These are phyloP conservation scores for Penicillium paneum DNA, from an alignment of 2,329 filamentous ascomycete species.

Conservation along the genomic window DNA sequence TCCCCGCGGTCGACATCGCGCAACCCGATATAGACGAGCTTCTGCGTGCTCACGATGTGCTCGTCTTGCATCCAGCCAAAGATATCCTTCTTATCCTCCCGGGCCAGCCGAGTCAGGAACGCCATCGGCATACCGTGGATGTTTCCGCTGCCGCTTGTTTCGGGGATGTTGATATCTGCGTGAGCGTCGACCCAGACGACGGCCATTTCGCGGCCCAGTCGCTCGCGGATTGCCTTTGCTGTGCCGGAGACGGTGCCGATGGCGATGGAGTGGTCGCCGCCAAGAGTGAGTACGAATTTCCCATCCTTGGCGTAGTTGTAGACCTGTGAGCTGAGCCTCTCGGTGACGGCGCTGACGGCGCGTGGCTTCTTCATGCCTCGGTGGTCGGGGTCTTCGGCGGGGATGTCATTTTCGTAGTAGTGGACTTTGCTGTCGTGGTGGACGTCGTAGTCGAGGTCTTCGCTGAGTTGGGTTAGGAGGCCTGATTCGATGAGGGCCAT, in stretches of 20 bases:
- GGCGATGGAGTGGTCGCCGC: constrained; percentile 94
- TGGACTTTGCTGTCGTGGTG: constrained; percentile 80
- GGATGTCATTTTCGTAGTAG: constrained; percentile 72
- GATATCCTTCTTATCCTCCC: constrained; percentile 69
- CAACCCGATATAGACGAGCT: constrained; percentile 95
- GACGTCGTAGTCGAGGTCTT: constrained; percentile 85
- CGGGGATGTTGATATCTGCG: constrained; percentile 94
- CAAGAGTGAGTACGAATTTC: constrained; percentile 85
- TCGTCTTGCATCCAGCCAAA: constrained; percentile 83
- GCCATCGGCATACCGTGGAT: constrained; percentile 97
- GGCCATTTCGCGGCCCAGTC: constrained; percentile 76
- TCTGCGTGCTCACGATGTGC: constrained; percentile 62
- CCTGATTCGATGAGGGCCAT: constrained; percentile 84
- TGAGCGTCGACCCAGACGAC: constrained; percentile 99
- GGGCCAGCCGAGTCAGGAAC: constrained; percentile 82
- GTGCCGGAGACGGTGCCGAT: constrained; percentile 89
- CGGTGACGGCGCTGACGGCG: constrained; percentile 79
- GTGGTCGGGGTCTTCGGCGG: constrained; percentile 68
- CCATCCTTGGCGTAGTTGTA: constrained; percentile 82
- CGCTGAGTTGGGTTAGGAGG: constrained; percentile 74
- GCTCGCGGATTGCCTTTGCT: constrained; percentile 79
- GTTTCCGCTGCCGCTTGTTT: constrained; percentile 85
- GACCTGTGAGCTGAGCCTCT: constrained; percentile 75
- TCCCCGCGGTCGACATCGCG: constrained; percentile 90
- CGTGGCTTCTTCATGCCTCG: constrained; percentile 93